Percentiles rank a stretch among this genome's conserved stretches.
Evolutionary conservation across 805 yeast species (phyloP).

Genomic region (Sugiyamaella lignohabitans): DNA sequence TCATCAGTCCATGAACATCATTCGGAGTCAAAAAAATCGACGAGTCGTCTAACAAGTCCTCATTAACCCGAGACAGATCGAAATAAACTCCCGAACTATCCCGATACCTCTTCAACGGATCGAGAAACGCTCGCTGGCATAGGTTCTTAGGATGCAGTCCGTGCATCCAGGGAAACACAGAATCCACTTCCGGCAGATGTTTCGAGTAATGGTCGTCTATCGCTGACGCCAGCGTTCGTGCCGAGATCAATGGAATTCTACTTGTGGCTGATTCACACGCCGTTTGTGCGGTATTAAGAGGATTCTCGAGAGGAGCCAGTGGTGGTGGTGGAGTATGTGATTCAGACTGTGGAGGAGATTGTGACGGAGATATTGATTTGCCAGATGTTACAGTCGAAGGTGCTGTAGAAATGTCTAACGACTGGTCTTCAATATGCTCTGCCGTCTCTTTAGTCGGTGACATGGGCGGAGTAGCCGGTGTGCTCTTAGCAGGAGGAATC

Average conservation of each 20-base stretch:
- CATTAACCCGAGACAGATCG: slow-evolving; percentile 17
- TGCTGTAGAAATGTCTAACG: too few species aligned
- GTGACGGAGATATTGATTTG: too few species aligned
- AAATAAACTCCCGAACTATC: slow-evolving; percentile 25
- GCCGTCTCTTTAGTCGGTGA: neutral
- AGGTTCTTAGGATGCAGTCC: slow-evolving; percentile 56
- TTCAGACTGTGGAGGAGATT: too few species aligned
- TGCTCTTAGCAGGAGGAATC: neutral
- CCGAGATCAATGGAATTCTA: slow-evolving; percentile 12
- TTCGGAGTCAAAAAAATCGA: slow-evolving; percentile 20
- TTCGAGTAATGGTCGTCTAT: slow-evolving; percentile 25
- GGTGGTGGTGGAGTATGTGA: neutral
- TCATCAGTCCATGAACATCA: slow-evolving; percentile 22
- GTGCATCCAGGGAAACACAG: slow-evolving; percentile 88
- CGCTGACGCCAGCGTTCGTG: slow-evolving; percentile 18
- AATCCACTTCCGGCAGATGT: slow-evolving; percentile 55
- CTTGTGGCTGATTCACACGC: neutral
- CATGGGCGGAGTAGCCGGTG: neutral
- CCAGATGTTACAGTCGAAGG: too few species aligned
- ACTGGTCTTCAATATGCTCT: too few species aligned
- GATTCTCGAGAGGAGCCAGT: neutral
- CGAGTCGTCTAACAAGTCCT: slow-evolving; percentile 23
- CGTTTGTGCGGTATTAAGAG: neutral
- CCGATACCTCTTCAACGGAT: slow-evolving; percentile 27
- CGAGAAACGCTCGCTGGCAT: slow-evolving; percentile 45